Evolutionary conservation across 306 rosid genomes (phyloP).

Genomic region (Prunus salicina): DNA sequence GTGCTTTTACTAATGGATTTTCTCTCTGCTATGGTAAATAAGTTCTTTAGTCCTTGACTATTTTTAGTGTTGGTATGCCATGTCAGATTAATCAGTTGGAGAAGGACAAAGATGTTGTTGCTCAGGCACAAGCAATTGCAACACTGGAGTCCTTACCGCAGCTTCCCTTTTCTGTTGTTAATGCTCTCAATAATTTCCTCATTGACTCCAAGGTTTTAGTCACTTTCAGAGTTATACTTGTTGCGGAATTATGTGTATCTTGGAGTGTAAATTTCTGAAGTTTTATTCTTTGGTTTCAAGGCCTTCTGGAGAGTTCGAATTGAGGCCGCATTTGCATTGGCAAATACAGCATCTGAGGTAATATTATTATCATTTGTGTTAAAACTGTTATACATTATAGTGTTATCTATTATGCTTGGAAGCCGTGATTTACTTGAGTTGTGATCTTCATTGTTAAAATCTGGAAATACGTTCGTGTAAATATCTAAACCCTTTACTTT

Average conservation of each 20-base stretch:
- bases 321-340: slow-evolving; percentile 97
- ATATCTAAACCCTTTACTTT: not conserved
- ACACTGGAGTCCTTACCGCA: slow-evolving; percentile 74
- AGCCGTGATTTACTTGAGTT: not conserved
- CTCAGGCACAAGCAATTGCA: slow-evolving; percentile 92
- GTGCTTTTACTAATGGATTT: not conserved
- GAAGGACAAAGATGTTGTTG: slow-evolving; percentile 95
- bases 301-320: slow-evolving; percentile 93
- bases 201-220: slow-evolving; percentile 75
- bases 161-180: slow-evolving; percentile 78
- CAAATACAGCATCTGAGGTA: slow-evolving; percentile 93
- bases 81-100: slow-evolving; percentile 92
- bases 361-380: slow-evolving; percentile 17
- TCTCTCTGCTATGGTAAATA: not conserved
- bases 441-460: not conserved
- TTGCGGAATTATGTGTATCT: not conserved
- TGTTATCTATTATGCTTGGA: not conserved
- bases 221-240: slow-evolving; percentile 15
- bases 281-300: slow-evolving; percentile 42
- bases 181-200: slow-evolving; percentile 83
- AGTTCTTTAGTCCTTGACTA: slow-evolving; percentile 26
- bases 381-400: slow-evolving; percentile 4
- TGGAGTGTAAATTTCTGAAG: slow-evolving; percentile 21
- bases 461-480: not conserved
- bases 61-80: slow-evolving; percentile 20